These are phyloP conservation scores for Spinacia oleracea DNA, from an alignment of 179 eudicot genomes.

Conservation along the genomic window DNA sequence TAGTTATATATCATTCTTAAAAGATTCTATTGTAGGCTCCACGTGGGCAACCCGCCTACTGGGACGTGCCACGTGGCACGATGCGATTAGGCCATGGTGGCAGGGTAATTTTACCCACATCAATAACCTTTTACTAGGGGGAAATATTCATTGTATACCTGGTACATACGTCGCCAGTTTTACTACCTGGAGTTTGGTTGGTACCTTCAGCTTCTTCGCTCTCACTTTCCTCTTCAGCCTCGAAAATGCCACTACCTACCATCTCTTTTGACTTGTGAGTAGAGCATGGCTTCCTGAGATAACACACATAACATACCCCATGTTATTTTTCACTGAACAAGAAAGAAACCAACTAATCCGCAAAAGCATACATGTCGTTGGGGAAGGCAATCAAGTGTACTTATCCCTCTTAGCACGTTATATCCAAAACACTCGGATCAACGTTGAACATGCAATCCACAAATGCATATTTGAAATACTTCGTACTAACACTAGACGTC, in stretches of 20 bases:
- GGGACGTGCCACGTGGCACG: too few relatives aligned
- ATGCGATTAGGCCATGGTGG: too few relatives aligned
- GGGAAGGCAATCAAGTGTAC: not conserved
- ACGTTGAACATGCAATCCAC: not conserved
- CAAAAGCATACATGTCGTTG: too few relatives aligned
- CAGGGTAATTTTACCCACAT: too few relatives aligned
- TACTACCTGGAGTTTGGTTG: conserved; percentile 43
- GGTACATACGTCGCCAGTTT: conserved; percentile 64
- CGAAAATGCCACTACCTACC: conserved; percentile 88
- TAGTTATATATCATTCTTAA: too few relatives aligned
- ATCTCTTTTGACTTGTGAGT: conserved; percentile 80
- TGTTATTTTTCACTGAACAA: conserved; percentile 3
- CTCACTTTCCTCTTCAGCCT: conserved; percentile 50
- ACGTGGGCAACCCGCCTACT: too few relatives aligned
- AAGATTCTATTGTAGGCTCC: too few relatives aligned
- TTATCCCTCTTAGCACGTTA: not conserved
- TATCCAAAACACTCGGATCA: not conserved
- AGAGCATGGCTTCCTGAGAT: conserved; percentile 82
- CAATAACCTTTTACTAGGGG: not conserved
- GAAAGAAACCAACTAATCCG: not conserved
- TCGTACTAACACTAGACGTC: not conserved
- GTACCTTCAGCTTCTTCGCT: conserved; percentile 51
- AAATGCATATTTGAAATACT: not conserved
- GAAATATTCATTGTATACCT: conserved; percentile 42
- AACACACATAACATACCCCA: not conserved